Evolutionary conservation across 805 yeast genomes (phyloP).

Genomic region (Allodekkera sacchari): DNA sequence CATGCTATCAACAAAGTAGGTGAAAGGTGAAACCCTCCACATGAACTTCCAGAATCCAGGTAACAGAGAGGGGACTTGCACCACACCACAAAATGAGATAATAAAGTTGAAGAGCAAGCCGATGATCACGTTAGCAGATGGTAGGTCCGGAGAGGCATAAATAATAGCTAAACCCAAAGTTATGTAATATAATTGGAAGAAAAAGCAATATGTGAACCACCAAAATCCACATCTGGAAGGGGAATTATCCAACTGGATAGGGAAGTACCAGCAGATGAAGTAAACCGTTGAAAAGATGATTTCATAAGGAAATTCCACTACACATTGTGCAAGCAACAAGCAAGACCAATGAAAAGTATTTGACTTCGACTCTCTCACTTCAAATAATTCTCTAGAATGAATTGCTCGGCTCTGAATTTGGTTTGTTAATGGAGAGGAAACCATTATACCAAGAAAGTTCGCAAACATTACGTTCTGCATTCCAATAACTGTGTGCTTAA

Average conservation of each 20-base stretch:
- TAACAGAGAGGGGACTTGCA: constrained; percentile 47
- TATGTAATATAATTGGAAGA: constrained; percentile 37
- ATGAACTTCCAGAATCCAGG: constrained; percentile 84
- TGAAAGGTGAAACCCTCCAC: constrained; percentile 67
- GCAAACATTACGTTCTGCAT: constrained; percentile 52
- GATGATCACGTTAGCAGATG: constrained; percentile 55
- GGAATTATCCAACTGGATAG: constrained; percentile 26
- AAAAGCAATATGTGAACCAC: constrained; percentile 25
- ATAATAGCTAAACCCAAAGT: constrained; percentile 46
- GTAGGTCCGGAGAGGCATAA: constrained; percentile 57
- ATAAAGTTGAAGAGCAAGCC: constrained; percentile 49
- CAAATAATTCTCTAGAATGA: constrained; percentile 52
- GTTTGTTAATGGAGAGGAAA: constrained; percentile 51
- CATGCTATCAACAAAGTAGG: constrained; percentile 54
- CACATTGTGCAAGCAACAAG: constrained; percentile 42
- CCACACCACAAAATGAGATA: constrained; percentile 62
- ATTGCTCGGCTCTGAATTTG: constrained; percentile 57
- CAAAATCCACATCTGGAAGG: constrained; percentile 40
- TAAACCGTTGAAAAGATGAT: constrained; percentile 40
- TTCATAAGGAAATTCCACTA: constrained; percentile 57
- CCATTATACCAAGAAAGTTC: constrained; percentile 44
- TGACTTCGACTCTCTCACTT: constrained; percentile 62
- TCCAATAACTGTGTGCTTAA: constrained; percentile 42
- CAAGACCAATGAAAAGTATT: constrained; percentile 69
- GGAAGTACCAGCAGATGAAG: constrained; percentile 30